Conservation (phyloP, 257 asterid species). For the Fraxinus cuspidata region DNA sequence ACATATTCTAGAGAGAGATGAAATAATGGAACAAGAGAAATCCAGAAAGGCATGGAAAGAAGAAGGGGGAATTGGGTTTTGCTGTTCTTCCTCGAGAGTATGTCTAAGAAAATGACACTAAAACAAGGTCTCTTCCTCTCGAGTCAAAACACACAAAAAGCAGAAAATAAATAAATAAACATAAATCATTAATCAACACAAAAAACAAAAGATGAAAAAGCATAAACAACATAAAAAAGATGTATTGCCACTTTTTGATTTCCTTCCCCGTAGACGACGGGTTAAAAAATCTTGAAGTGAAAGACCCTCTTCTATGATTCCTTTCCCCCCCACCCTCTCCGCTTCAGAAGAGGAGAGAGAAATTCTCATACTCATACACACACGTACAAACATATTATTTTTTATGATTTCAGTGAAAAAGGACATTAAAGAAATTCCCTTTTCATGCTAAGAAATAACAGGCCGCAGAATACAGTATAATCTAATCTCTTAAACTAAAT, state of each 20-base stretch:
- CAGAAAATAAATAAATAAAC: no score
- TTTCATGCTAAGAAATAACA: constrained; percentile 32
- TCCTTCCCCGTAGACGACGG: constrained; percentile 85
- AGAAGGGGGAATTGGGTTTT: constrained; percentile 36
- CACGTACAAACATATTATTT: constrained; percentile 12
- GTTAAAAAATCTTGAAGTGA: constrained; percentile 65
- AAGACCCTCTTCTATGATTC: constrained; percentile 52
- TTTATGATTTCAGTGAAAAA: constrained; percentile 20
- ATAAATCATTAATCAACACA: background rate
- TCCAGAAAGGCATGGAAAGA: constrained; percentile 40
- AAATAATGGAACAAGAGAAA: constrained; percentile 20
- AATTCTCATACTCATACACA: background rate
- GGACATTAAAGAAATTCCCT: constrained; percentile 27
- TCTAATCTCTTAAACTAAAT: constrained; percentile 8
- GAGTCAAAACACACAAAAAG: constrained; percentile 49
- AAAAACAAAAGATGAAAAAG: background rate
- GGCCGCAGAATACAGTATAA: constrained; percentile 15
- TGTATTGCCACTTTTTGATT: constrained; percentile 52
- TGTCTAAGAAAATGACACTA: constrained; percentile 89
- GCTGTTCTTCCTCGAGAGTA: constrained; percentile 75
- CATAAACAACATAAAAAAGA: constrained; percentile 32
- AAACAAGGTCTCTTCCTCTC: constrained; percentile 58
- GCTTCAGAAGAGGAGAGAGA: constrained; percentile 27
- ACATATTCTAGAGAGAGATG: background rate
- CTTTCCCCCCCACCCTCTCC: constrained; percentile 79